Base-by-base conservation (phyloP, 805 yeast genomes). In the Limtongozyma cylindracea region DNA sequence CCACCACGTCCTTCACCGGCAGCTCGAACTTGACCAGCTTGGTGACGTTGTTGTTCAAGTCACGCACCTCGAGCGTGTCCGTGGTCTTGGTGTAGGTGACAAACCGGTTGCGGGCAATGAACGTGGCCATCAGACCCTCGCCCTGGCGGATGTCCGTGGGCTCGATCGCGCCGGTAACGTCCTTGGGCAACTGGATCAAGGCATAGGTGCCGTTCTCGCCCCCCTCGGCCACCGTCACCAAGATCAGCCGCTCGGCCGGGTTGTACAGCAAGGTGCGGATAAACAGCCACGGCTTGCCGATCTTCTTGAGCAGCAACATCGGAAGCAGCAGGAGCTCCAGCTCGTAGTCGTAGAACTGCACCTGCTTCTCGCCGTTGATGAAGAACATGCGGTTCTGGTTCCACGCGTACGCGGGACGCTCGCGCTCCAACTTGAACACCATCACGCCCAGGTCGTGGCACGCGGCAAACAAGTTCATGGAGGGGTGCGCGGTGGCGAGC, bases 401-500 rank as follows among this genome's bases (percentile, higher is more conserved):
- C 16, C 64, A 37, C 4, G 74, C 45, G 35, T 63, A 61, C n/a
- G 94, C 91, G 9, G 98, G 96, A 45, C 98, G 69, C 55, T 88
- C 99, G 43, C 96, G 73, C 44, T 78, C 94, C 28, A 88, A 59
- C 50, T 88, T 88, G 62, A 88, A 91, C 22, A 88, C 92, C 91
- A 82, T 82, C 15, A 80, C 91, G 43, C 99, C 99, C 10, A 80
- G 60, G 46, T 91, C 98, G 47, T 84, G 96, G 35, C 92, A 84
- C 15, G 94, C 72, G 25, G 94, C 98, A 51, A 88, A 80, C 38
- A 88, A 57, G 45, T 88, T 88, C 45, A 84, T 71, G 20, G 57
- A 52, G 27, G 95, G 95, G 43, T 88, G 99, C 21, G 77, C 60
- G 10, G 82, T 69, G 31, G 84, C 55, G 33, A 76, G 53, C 98